A percentile compares a stretch with the other conserved stretches of the same genome.
These are phyloP conservation scores for Orobanche coerulescens DNA, from an alignment of 257 asterid genomes.

Conservation along the genomic window DNA sequence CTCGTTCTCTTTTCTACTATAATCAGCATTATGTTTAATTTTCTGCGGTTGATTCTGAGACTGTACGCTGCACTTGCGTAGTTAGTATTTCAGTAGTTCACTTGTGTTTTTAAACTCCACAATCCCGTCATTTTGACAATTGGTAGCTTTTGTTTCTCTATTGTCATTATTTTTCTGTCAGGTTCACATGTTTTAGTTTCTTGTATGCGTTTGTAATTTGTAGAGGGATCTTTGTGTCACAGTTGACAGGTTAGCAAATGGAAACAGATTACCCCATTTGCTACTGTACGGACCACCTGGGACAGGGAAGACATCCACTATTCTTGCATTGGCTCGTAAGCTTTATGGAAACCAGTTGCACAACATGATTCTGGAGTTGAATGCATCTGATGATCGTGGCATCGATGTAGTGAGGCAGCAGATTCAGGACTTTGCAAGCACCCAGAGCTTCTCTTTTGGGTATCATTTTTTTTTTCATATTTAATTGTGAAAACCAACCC, in stretches of 20 bases:
- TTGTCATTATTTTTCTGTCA: background rate
- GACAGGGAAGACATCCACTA: constrained; percentile 93
- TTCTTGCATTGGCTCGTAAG: constrained; percentile 87
- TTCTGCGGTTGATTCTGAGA: background rate
- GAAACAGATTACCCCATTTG: constrained; percentile 83
- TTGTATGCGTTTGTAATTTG: constrained; percentile 2
- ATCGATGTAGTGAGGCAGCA: constrained; percentile 95
- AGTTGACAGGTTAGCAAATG: constrained; percentile 92
- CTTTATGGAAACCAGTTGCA: constrained; percentile 75
- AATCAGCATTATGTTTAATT: background rate
- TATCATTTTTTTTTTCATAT: constrained; percentile 16
- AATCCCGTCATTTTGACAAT: background rate
- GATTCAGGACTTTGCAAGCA: constrained; percentile 97
- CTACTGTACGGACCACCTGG: constrained; percentile 98
- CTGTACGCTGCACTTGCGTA: background rate
- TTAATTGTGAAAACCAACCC: background rate
- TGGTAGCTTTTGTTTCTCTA: background rate
- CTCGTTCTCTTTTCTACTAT: background rate
- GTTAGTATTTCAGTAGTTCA: constrained; percentile 7
- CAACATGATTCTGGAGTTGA: constrained; percentile 91
- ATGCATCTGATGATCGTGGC: constrained; percentile 97
- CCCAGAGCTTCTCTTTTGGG: constrained; percentile 95
- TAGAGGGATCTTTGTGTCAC: constrained; percentile 23
- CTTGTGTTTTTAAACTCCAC: background rate
- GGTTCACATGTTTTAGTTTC: background rate